phyloP scores from a whole-genome alignment of 768 basidiomycete species.

The Pulveroboletus sp. region DNA sequence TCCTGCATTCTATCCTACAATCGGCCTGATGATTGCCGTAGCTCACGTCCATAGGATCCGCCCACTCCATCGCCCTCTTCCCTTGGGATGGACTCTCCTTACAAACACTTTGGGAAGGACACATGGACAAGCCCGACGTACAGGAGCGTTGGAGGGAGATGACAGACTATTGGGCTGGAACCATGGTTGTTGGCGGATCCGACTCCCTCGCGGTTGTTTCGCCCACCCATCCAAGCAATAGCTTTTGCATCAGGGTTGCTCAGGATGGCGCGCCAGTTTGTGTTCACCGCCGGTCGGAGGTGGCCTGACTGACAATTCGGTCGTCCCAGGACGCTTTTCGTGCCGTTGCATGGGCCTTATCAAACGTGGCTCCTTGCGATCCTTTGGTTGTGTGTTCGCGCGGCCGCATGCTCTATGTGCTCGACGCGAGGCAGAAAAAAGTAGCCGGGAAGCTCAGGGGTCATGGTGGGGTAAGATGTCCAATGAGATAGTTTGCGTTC shows the following conservation, averaged over 20 bases:
- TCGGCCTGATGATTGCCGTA: constrained; percentile 12
- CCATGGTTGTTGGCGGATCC: constrained; percentile 47
- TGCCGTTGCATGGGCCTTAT: constrained; percentile 60
- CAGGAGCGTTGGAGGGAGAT: constrained; percentile 43
- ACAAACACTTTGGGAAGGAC: constrained; percentile 38
- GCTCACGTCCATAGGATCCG: constrained; percentile 33
- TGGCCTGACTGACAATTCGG: not conserved
- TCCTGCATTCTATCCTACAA: not conserved
- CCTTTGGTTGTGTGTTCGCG: constrained; percentile 60
- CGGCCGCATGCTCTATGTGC: constrained; percentile 54
- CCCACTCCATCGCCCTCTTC: constrained; percentile 45
- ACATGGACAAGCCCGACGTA: constrained; percentile 29
- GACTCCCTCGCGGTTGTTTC: constrained; percentile 38
- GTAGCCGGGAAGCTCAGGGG: constrained; percentile 55
- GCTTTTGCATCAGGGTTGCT: constrained; percentile 37
- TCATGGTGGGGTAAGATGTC: constrained; percentile 65
- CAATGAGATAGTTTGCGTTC: not conserved
- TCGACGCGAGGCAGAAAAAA: constrained; percentile 41
- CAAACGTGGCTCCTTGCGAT: constrained; percentile 40
- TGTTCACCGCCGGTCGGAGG: not conserved
- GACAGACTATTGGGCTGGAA: constrained; percentile 47
- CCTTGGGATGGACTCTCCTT: constrained; percentile 39
- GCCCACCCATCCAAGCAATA: constrained; percentile 15
- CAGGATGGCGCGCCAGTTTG: constrained; percentile 19
- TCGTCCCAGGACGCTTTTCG: constrained; percentile 22